These are phyloP conservation scores for Nemania sp. DNA, from an alignment of 2,329 filamentous ascomycete species.

Conservation along the genomic window DNA sequence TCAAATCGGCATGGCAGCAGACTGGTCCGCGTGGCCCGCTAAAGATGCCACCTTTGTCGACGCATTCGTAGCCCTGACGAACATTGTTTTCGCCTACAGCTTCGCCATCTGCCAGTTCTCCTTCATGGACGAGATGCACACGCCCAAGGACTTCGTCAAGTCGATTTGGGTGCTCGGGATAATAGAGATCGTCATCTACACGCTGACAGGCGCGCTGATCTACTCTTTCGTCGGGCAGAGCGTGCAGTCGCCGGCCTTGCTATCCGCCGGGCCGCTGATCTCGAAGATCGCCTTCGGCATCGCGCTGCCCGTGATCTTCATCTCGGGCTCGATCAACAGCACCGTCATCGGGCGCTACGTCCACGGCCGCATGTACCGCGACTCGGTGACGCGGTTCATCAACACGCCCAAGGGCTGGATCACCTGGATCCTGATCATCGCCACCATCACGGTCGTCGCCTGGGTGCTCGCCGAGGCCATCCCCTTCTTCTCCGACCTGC, in stretches of 20 bases:
- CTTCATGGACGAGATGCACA: conserved; percentile 46
- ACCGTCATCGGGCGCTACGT: conserved; percentile 52
- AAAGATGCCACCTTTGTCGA: conserved; percentile 46
- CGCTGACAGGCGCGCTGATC: conserved; percentile 61
- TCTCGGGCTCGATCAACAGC: conserved; percentile 66
- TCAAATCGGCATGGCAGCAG: conserved; percentile 26
- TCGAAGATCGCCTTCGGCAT: conserved; percentile 65
- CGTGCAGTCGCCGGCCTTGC: conserved; percentile 63
- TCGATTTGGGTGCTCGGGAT: conserved; percentile 57
- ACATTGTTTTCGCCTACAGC: conserved; percentile 66
- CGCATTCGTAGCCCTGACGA: conserved; percentile 58
- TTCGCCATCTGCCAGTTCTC: conserved; percentile 44
- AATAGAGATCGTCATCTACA: conserved; percentile 60
- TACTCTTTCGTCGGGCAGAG: conserved; percentile 62
- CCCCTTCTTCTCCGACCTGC: conserved; percentile 70
- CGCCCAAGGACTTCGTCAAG: conserved; percentile 45
- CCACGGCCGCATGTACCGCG: conserved; percentile 39
- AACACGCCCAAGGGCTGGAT: conserved; percentile 41
- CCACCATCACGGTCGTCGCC: conserved; percentile 62
- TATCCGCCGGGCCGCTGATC: conserved; percentile 56
- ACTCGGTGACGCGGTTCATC: conserved; percentile 40
- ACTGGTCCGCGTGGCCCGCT: conserved; percentile 41
- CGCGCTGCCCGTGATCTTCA: conserved; percentile 65
- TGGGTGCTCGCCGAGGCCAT: conserved; percentile 75
- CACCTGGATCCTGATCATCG: conserved; percentile 62